Conservation (phyloP, 768 basidiomycete genomes). For the Amanita phalloides region DNA sequence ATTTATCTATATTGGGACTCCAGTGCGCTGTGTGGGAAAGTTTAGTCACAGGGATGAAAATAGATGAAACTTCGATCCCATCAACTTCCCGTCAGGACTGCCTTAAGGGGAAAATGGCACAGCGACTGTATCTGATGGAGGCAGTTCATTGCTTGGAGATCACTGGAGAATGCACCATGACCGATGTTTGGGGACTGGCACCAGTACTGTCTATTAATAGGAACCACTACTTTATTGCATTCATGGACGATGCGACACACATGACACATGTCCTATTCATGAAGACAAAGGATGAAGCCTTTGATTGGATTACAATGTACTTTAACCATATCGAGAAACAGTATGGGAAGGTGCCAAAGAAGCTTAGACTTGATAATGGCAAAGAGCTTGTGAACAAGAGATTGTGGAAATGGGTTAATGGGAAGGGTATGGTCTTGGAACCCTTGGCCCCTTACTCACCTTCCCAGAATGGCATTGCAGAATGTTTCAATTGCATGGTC, state of each 20-base stretch:
- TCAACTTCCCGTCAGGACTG: neutral
- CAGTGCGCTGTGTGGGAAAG: no score
- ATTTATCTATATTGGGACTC: no score
- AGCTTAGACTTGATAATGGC: neutral
- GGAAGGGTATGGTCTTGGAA: no score
- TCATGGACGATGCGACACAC: constrained; percentile 1
- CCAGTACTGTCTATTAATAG: neutral
- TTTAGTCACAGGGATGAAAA: no score
- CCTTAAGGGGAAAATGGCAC: neutral
- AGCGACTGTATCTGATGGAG: neutral
- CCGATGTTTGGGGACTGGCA: constrained; percentile 3
- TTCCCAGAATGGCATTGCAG: no score
- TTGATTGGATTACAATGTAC: neutral
- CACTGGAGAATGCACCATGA: neutral
- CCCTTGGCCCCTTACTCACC: no score
- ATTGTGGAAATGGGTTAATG: no score
- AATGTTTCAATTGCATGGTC: no score
- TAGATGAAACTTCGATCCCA: no score
- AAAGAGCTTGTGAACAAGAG: no score
- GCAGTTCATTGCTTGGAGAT: neutral
- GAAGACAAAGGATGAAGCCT: constrained; percentile 3
- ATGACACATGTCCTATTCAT: neutral
- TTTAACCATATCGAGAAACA: neutral
- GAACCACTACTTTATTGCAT: neutral
- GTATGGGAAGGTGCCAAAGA: neutral